Evolutionary conservation across 129 eudicot genomes (phyloP).

Genomic region (Arctium lappa): DNA sequence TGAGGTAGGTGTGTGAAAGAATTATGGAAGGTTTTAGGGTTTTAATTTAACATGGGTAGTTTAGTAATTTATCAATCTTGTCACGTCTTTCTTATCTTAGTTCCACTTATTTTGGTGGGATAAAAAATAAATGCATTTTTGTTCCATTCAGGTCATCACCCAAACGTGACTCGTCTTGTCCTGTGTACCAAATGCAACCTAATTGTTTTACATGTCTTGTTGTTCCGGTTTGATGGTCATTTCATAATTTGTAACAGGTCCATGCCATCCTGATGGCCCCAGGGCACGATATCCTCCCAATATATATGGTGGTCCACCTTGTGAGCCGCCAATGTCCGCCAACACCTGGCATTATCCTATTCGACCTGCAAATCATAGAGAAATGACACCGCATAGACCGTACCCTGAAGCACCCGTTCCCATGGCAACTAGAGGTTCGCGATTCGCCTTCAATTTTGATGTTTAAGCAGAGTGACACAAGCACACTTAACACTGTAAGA

Average conservation of each 20-base stretch:
- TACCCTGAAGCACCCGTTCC: constrained; percentile 65
- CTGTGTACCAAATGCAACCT: neutral
- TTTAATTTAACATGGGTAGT: too few species aligned
- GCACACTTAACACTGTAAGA: neutral
- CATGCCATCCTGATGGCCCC: constrained; percentile 51
- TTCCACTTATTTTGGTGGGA: neutral
- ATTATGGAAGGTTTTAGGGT: too few species aligned
- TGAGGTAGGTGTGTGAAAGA: too few species aligned
- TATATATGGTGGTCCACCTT: constrained; percentile 48
- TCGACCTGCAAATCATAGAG: constrained; percentile 58
- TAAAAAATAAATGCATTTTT: too few species aligned
- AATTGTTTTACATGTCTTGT: neutral
- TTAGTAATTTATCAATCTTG: too few species aligned
- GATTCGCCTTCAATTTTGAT: neutral
- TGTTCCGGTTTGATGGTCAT: neutral
- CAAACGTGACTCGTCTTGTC: too few species aligned
- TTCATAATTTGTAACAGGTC: constrained; percentile 38
- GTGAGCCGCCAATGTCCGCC: constrained; percentile 48
- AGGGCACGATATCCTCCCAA: constrained; percentile 42
- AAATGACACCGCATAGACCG: constrained; percentile 58
- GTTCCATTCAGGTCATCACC: too few species aligned
- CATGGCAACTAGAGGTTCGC: constrained; percentile 69
- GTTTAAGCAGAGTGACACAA: neutral
- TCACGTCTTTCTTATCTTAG: too few species aligned
- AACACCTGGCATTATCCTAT: constrained; percentile 67